Conservation (phyloP, 257 asterid genomes). For the Eucommia ulmoides region DNA sequence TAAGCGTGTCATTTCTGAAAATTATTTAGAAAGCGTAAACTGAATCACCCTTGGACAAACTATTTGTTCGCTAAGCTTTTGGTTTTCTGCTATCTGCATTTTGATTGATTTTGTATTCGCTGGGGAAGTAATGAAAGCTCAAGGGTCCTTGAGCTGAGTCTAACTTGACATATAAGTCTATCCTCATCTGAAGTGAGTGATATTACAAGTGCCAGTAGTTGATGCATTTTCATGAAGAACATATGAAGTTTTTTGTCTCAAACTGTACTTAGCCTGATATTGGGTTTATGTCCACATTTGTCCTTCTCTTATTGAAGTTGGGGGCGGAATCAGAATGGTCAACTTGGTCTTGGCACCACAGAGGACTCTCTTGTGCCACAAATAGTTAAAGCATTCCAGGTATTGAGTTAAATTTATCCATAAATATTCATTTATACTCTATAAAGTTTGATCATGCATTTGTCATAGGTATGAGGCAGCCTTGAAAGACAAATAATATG, state of each 20-base stretch:
- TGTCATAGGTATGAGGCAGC: too few species aligned
- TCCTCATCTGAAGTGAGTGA: neutral
- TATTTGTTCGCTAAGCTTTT: neutral
- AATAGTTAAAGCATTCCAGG: conserved; percentile 83
- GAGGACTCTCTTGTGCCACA: conserved; percentile 89
- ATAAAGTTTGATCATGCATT: too few species aligned
- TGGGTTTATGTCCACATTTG: too few species aligned
- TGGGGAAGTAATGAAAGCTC: too few species aligned
- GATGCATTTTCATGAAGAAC: too few species aligned
- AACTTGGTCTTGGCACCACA: conserved; percentile 89
- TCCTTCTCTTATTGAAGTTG: conserved; percentile 41
- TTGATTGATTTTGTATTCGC: neutral
- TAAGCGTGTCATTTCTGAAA: neutral
- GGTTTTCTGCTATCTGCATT: neutral
- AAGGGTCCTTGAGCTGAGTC: too few species aligned
- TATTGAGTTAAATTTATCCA: conserved; percentile 14
- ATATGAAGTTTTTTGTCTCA: too few species aligned
- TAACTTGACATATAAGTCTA: too few species aligned
- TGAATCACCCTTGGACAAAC: neutral
- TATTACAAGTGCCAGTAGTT: too few species aligned
- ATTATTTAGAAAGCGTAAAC: neutral
- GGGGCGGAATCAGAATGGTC: conserved; percentile 99
- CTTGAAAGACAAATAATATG: too few species aligned
- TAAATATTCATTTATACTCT: too few species aligned
- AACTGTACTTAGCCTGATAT: too few species aligned